Conservation (phyloP, 2,329 filamentous ascomycete species). For the Phaeosphaeriaceae sp. region DNA sequence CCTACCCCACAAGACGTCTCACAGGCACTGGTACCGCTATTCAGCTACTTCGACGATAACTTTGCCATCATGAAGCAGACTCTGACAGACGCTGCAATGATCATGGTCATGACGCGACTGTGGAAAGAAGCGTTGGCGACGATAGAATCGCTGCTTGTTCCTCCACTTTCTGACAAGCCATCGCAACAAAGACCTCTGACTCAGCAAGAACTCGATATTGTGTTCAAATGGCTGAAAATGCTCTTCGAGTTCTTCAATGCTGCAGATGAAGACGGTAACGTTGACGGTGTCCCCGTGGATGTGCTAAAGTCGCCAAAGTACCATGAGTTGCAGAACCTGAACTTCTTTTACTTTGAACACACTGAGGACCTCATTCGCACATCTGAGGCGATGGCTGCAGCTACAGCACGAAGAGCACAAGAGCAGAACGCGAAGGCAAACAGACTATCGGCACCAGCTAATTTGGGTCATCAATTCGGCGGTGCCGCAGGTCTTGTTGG, state of each 20-base stretch:
- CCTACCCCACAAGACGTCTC: constrained; percentile 78
- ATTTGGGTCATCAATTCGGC: constrained; percentile 61
- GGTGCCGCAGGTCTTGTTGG: constrained; percentile 67
- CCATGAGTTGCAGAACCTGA: constrained; percentile 92
- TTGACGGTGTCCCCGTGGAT: constrained; percentile 86
- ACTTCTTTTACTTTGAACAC: constrained; percentile 98
- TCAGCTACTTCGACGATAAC: constrained; percentile 96
- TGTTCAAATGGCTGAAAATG: constrained; percentile 91
- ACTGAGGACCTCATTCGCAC: constrained; percentile 91
- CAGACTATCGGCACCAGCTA: constrained; percentile 73
- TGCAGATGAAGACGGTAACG: constrained; percentile 84
- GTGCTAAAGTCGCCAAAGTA: constrained; percentile 97
- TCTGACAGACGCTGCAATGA: constrained; percentile 93
- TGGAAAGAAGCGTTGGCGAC: constrained; percentile 98
- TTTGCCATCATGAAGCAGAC: constrained; percentile 99
- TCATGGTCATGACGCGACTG: constrained; percentile 94
- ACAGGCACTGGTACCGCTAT: constrained; percentile 82
- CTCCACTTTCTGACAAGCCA: constrained; percentile 92
- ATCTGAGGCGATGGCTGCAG: constrained; percentile 94
- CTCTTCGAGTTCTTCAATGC: constrained; percentile 96
- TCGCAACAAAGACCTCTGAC: constrained; percentile 84
- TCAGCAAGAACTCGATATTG: constrained; percentile 89
- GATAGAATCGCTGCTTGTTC: constrained; percentile 88
- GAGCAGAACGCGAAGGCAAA: constrained; percentile 66
- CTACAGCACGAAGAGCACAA: constrained; percentile 79